Evolutionary conservation across 352 stramenopile genomes (phyloP).

Genomic region (Pythium aquatile): DNA sequence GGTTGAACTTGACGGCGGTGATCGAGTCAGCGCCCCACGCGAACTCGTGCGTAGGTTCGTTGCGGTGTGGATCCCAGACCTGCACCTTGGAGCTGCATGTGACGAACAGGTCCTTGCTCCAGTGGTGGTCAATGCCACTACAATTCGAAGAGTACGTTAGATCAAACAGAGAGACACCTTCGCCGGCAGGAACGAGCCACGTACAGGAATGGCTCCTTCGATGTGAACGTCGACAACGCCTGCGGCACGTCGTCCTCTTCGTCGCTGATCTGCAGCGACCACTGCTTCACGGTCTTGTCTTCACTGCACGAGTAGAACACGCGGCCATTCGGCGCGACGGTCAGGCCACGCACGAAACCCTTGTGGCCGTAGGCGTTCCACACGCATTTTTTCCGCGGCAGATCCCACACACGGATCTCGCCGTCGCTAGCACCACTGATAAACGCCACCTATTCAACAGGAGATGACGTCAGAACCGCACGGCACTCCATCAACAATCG

Average conservation of each 20-base stretch:
- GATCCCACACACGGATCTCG: constrained; percentile 97
- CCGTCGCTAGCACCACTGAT: constrained; percentile 90
- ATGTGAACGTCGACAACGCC: constrained; percentile 70
- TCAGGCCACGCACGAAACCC: constrained; percentile 92
- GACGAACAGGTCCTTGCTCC: constrained; percentile 91
- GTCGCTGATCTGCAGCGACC: constrained; percentile 69
- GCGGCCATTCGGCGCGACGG: constrained; percentile 69
- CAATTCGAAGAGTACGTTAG: constrained; percentile 21
- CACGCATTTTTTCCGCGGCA: constrained; percentile 92
- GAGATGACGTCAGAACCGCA: not conserved
- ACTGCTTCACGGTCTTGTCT: constrained; percentile 95
- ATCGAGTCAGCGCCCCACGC: constrained; percentile 96
- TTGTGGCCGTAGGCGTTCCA: constrained; percentile 92
- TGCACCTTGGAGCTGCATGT: constrained; percentile 93
- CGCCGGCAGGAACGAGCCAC: constrained; percentile 8
- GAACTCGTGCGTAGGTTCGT: constrained; percentile 92
- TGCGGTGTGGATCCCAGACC: constrained; percentile 94
- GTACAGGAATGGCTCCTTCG: constrained; percentile 85
- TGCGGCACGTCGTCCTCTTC: constrained; percentile 71
- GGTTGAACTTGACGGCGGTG: constrained; percentile 94
- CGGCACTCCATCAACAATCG: not conserved
- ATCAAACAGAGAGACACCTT: not conserved
- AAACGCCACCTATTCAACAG: constrained; percentile 44
- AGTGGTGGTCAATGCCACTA: constrained; percentile 98
- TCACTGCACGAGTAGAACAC: constrained; percentile 94